Evolutionary conservation across 176 grass and related monocot genomes (phyloP).

Genomic region (Melocanna baccifera): DNA sequence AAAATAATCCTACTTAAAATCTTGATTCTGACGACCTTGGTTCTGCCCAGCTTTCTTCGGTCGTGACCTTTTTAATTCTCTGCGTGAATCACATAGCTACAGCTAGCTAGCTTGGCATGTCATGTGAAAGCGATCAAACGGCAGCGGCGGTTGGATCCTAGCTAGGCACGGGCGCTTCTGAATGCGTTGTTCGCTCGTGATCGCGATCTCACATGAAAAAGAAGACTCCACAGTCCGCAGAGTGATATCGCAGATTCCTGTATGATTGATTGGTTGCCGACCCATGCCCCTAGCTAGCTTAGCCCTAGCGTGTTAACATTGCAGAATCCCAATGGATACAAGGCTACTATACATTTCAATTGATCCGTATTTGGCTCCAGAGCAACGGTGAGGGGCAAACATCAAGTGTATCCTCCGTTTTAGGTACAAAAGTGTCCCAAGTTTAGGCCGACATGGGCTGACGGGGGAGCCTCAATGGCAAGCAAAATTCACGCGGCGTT

Average conservation of each 20-base stretch:
- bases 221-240: not conserved
- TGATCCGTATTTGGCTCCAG: not conserved
- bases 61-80: not conserved
- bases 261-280: not conserved
- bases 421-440: not conserved
- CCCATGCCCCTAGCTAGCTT: not conserved
- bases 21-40: too few relatives aligned
- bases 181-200: not conserved
- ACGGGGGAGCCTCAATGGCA: not conserved
- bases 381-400: too few relatives aligned
- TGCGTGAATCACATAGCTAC: not conserved
- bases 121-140: constrained; percentile 7
- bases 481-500: not conserved
- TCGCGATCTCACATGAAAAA: not conserved
- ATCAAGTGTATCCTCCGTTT: too few relatives aligned
- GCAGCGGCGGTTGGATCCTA: not conserved
- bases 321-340: too few relatives aligned
- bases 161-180: not conserved
- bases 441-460: too few relatives aligned
- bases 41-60: not conserved
- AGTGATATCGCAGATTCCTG: not conserved
- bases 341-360: too few relatives aligned
- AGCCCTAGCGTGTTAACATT: too few relatives aligned
- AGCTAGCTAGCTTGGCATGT: constrained; percentile 2
- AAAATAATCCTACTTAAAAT: too few relatives aligned